Percentiles rank a stretch among this genome's conserved stretches.
Conservation (phyloP, 2,329 filamentous ascomycete genomes). For the Ascochyta fabae region DNA sequence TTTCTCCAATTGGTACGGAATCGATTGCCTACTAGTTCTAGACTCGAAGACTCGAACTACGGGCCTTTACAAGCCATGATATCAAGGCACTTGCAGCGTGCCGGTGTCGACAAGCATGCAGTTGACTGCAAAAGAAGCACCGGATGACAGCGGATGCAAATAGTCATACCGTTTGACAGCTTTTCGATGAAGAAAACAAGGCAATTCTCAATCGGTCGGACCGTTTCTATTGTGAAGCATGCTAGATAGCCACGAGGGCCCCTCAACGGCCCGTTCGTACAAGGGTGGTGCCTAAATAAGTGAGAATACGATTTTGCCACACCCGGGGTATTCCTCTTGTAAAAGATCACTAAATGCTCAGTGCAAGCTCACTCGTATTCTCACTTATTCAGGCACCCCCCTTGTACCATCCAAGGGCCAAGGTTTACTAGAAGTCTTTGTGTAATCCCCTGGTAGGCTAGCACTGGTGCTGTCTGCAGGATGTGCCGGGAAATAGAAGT, state of each 20-base stretch:
- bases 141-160: conserved; percentile 1
- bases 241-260: conserved; percentile 16
- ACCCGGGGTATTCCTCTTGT: no score
- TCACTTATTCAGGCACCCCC: no score
- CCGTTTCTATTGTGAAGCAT: conserved; percentile 7
- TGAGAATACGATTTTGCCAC: no score
- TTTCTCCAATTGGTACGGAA: neutral
- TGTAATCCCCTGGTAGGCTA: conserved; percentile 8
- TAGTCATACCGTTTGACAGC: conserved; percentile 4
- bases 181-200: conserved; percentile 9
- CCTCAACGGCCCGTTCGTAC: conserved; percentile 14
- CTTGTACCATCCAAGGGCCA: neutral
- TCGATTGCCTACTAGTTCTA: neutral
- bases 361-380: no score
- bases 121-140: neutral
- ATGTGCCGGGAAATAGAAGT: conserved; percentile 1
- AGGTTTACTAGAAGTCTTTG: neutral
- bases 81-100: neutral
- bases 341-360: no score
- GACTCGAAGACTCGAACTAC: neutral
- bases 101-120: neutral
- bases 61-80: neutral
- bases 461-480: conserved; percentile 1
- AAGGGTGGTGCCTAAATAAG: no score
- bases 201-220: conserved; percentile 2